Evolutionary conservation across 2,329 filamentous ascomycete species (phyloP).

Genomic region (Xylaria sp.): DNA sequence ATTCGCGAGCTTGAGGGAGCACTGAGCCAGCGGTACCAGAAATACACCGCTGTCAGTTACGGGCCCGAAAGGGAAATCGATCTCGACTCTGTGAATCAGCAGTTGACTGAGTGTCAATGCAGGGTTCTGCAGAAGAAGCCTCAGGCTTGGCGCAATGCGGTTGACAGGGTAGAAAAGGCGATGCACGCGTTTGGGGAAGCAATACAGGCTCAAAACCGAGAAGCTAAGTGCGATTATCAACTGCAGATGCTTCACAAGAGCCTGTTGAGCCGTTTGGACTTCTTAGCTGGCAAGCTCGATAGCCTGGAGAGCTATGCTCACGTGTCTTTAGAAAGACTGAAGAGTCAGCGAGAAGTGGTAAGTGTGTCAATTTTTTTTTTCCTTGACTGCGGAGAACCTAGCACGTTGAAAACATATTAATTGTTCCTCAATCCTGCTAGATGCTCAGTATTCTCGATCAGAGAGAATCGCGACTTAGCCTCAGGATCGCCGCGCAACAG

Average conservation of each 20-base stretch:
- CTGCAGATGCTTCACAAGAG: constrained; percentile 45
- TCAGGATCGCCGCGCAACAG: constrained; percentile 46
- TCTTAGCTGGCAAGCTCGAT: constrained; percentile 50
- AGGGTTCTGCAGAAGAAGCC: constrained; percentile 51
- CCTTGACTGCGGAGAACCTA: too few relatives aligned
- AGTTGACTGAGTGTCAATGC: constrained; percentile 48
- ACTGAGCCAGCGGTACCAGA: constrained; percentile 45
- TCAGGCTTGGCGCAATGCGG: constrained; percentile 48
- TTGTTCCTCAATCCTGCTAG: too few relatives aligned
- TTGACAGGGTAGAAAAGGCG: constrained; percentile 41
- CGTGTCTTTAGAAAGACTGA: constrained; percentile 51
- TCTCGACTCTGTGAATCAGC: constrained; percentile 47
- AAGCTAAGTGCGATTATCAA: not conserved
- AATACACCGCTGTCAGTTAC: constrained; percentile 37
- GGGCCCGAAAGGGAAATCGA: constrained; percentile 42
- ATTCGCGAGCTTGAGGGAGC: constrained; percentile 48
- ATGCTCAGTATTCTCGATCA: constrained; percentile 52
- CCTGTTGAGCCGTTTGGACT: constrained; percentile 48
- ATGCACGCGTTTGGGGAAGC: constrained; percentile 37
- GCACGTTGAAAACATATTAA: too few relatives aligned
- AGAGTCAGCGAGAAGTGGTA: constrained; percentile 51
- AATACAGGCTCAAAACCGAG: constrained; percentile 11
- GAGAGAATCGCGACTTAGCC: constrained; percentile 51
- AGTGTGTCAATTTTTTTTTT: constrained; percentile 25
- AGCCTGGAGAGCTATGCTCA: constrained; percentile 52